Evolutionary conservation across 2,329 filamentous ascomycete species (phyloP), one percentile per base, ranked within the genome.

Genomic region (Claviceps africana): DNA sequence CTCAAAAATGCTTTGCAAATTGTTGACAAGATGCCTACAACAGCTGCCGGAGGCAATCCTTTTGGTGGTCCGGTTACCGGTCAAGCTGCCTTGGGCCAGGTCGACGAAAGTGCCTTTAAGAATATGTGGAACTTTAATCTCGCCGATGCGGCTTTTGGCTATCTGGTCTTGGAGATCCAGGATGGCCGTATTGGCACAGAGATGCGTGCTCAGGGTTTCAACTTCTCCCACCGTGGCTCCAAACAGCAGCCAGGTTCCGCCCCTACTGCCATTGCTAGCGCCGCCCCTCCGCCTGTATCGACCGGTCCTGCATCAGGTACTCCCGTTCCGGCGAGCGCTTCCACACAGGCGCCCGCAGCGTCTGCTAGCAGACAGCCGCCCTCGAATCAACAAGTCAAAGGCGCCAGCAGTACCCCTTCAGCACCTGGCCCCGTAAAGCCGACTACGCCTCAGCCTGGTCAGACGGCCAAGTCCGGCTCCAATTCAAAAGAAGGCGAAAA

Each of bases 91-190:
- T 83, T 88, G 49, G 93, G 93, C 33, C 87, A 95, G 63, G 89
- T 98, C 19, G 93, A 98, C 57, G 93, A 98, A 74, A 96, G 90
- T 62, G 93, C 93, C 1, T 98, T 98, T 79, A 98, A 98, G 76
- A 98, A 98, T 67, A 97, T 97, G 93, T 98, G 93, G 93, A 98
- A 98, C 70, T 98, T 98, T 72, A 97, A 97, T 68, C 71, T 98
- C 58, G 93, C 93, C 31, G 93, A 98, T 72, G 93, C 93, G 52
- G 91, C 93, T 21, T 98, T 97, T 66, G 93, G 93, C 55, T 98
- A 89, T 76, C 76, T 98, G 50, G 89, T 97, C 17, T 72, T 98
- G 53, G 93, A 98, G 67, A 85, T 98, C 55, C 93, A 98, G 65
- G 87, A 89, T 63, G 93, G 93, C 50, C 83, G 93, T 44, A 97